These are phyloP conservation scores for Antrodiella citrinella DNA, from an alignment of 768 basidiomycete genomes.

Conservation along the genomic window DNA sequence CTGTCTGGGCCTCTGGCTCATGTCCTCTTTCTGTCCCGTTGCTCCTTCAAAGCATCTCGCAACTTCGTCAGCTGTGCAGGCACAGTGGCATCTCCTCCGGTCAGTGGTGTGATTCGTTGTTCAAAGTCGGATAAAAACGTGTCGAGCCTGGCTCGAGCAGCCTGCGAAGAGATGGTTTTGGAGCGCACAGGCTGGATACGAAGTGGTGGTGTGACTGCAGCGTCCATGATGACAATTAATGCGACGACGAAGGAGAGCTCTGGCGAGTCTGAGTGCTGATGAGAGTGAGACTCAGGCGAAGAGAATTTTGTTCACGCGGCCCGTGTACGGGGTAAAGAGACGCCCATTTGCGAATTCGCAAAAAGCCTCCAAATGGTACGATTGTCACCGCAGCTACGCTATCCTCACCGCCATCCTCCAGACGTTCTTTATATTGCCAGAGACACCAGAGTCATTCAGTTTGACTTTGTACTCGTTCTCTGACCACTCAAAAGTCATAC, in stretches of 20 bases:
- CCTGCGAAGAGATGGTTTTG: slow-evolving; percentile 19
- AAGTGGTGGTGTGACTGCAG: slow-evolving; percentile 20
- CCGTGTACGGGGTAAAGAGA: neutral
- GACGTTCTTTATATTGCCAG: neutral
- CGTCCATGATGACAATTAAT: slow-evolving; percentile 14
- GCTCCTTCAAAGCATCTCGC: slow-evolving; percentile 24
- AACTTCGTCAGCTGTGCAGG: slow-evolving; percentile 28
- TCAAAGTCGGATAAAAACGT: slow-evolving; percentile 25
- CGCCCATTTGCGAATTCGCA: neutral
- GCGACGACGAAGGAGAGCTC: neutral
- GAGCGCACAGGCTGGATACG: slow-evolving; percentile 17
- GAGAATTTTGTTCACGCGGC: neutral
- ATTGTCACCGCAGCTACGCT: neutral
- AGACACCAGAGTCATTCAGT: neutral
- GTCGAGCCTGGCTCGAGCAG: slow-evolving; percentile 19
- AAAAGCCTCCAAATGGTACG: neutral
- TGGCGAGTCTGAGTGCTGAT: too few species aligned
- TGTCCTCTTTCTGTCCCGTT: slow-evolving; percentile 11
- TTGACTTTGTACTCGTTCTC: neutral
- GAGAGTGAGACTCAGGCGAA: neutral
- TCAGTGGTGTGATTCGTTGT: slow-evolving; percentile 20
- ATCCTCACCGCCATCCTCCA: neutral
- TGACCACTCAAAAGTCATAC: neutral
- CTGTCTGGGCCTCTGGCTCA: neutral
- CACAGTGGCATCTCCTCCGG: slow-evolving; percentile 27